Evolutionary conservation across 179 eudicot genomes (phyloP).

Genomic region (Silene noctiflora): DNA sequence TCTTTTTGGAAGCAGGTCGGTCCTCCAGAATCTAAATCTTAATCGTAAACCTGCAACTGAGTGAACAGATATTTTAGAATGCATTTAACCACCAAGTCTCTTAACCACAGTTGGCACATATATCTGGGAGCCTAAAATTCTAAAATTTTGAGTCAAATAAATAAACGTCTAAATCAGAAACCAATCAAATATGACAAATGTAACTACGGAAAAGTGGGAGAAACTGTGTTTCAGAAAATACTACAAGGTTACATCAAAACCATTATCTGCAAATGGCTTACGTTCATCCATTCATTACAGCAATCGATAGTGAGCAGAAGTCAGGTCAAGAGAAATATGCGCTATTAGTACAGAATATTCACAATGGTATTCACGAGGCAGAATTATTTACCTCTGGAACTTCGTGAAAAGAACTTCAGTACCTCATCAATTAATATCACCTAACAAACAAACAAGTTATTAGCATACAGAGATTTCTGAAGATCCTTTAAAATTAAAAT

Average conservation of each 20-base stretch:
- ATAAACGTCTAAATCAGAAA: background rate
- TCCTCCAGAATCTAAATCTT: constrained; percentile 62
- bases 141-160: background rate
- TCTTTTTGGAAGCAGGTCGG: constrained; percentile 71
- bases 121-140: background rate
- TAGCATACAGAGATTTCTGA: background rate
- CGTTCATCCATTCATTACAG: background rate
- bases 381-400: constrained; percentile 45
- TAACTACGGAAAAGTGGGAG: background rate
- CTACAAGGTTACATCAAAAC: background rate
- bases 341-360: background rate
- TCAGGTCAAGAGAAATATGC: background rate
- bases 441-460: constrained; percentile 32
- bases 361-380: background rate
- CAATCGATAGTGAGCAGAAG: background rate
- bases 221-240: background rate
- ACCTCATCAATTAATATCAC: constrained; percentile 92
- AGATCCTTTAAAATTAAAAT: background rate
- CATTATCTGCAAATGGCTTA: background rate
- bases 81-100: background rate
- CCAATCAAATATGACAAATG: background rate
- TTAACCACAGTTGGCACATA: background rate
- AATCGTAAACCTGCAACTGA: constrained; percentile 51
- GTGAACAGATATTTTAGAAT: constrained; percentile 4
- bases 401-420: constrained; percentile 87